Conservation (phyloP, 2,329 filamentous ascomycete genomes). For the Ascosphaera pollenicola region DNA sequence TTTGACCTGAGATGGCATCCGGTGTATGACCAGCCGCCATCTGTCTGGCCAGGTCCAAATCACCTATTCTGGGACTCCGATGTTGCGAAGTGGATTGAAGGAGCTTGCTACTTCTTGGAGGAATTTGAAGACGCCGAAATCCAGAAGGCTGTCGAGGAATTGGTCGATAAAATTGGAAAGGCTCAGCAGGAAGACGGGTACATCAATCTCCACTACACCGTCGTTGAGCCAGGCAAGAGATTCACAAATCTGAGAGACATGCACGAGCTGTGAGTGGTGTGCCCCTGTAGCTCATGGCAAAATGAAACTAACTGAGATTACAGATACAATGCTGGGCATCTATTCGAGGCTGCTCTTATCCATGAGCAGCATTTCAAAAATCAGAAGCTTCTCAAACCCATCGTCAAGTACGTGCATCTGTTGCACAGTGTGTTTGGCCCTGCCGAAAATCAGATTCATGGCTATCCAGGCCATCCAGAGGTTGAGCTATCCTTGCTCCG, state of each 20-base stretch:
- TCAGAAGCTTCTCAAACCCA: conserved; percentile 27
- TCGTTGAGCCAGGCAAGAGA: conserved; percentile 31
- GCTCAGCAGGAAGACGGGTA: conserved; percentile 40
- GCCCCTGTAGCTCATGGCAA: neutral
- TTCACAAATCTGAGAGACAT: conserved; percentile 39
- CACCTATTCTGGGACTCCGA: conserved; percentile 38
- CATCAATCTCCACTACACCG: conserved; percentile 39
- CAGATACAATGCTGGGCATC: conserved; percentile 37
- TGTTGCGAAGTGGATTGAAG: conserved; percentile 38
- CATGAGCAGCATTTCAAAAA: conserved; percentile 32
- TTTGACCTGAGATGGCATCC: conserved; percentile 36
- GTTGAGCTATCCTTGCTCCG: conserved; percentile 29
- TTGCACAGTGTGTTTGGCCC: conserved; percentile 31
- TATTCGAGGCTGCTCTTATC: conserved; percentile 38
- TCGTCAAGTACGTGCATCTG: conserved; percentile 32
- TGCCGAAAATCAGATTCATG: conserved; percentile 26
- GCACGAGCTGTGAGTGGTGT: conserved; percentile 34
- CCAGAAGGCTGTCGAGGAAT: conserved; percentile 28
- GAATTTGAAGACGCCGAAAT: conserved; percentile 23
- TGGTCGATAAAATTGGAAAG: conserved; percentile 33
- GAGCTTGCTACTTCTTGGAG: conserved; percentile 30
- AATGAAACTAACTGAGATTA: too few species aligned
- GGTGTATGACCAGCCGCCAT: conserved; percentile 27
- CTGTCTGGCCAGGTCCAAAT: conserved; percentile 33
- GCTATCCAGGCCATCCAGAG: conserved; percentile 39